Evolutionary conservation across 2,329 filamentous ascomycete species (phyloP), one percentile per base, ranked within the genome.

Genomic region (Diaporthe longicolla): DNA sequence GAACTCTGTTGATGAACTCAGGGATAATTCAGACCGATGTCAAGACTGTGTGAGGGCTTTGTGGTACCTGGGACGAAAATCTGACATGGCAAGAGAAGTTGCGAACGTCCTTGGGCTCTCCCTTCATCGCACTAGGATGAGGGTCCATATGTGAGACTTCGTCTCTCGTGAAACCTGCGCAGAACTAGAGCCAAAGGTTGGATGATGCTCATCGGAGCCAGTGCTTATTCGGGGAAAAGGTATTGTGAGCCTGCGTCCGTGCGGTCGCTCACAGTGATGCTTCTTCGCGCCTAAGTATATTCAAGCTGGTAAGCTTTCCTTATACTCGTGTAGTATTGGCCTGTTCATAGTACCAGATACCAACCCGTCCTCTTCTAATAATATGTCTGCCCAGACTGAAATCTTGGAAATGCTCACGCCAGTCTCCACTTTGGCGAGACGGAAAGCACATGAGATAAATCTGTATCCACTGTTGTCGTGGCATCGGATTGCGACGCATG

Each of bases 21-120:
- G 75, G 65, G 68, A 76, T 37, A 74, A 76, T 55, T 78, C 85
- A 52, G 78, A 77, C 26, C 82, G 84, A 29, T 87, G 84, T 71
- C 84, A 87, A 69, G 82, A 85, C 65, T 90, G 88, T 76, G 85
- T 89, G 24, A 84, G 84, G 77, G 88, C 88, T 3, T 81, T 91
- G 35, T 88, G 87, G 83, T 87, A 87, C 70, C 80, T 90, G 24
- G 88, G 88, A 2, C 85, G 85, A 73, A 90, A 90, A 77, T 89
- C 88, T 4, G 88, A 90, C 76, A 89, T 75, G 71, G 71, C 74
- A 19, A 63, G 74, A 45, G 58, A 75, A 26, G 71, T 75, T 11
- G 71, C 74, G 10, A 71, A 57, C 24, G 74, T 75, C 4, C 35
- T 75, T 43, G 71, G 43, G 6, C 15, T 55, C 13, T 72, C 59